These are phyloP conservation scores for Triticum urartu DNA, from an alignment of 176 grass and related monocot species.

Conservation along the genomic window DNA sequence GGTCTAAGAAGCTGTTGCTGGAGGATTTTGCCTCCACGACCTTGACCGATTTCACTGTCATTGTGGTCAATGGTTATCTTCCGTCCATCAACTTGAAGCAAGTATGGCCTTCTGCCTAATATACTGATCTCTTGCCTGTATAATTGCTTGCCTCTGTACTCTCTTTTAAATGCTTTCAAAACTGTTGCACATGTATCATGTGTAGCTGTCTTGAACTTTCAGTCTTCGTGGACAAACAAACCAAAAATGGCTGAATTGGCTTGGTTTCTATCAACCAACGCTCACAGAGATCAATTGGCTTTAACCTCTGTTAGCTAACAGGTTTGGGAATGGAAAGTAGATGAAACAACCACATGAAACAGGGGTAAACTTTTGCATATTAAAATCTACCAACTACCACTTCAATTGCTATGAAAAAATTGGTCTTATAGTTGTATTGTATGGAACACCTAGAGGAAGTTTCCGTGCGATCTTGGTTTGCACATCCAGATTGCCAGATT, in stretches of 20 bases:
- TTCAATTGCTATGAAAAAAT: not conserved
- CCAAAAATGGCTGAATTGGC: not conserved
- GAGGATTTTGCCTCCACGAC: constrained; percentile 86
- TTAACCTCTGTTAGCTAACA: not conserved
- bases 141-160: not conserved
- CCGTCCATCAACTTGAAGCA: constrained; percentile 83
- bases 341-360: not conserved
- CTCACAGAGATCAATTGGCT: not conserved
- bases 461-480: not conserved
- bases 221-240: not conserved
- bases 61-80: constrained; percentile 94
- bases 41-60: constrained; percentile 62
- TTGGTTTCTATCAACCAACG: not conserved
- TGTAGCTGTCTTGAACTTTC: not conserved
- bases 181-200: not conserved
- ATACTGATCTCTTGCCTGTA: not conserved
- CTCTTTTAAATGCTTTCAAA: not conserved
- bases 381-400: not conserved
- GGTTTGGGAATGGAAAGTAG: not conserved
- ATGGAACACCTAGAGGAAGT: not conserved
- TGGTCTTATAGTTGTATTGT: not conserved
- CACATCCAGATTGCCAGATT: not conserved
- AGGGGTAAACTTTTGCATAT: not conserved
- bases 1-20: constrained; percentile 70
- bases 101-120: constrained; percentile 32